A percentile compares a stretch with the other conserved stretches of the same genome.
These are phyloP conservation scores for Ceratocystis albifundus DNA, from an alignment of 2,329 filamentous ascomycete species.

Conservation along the genomic window DNA sequence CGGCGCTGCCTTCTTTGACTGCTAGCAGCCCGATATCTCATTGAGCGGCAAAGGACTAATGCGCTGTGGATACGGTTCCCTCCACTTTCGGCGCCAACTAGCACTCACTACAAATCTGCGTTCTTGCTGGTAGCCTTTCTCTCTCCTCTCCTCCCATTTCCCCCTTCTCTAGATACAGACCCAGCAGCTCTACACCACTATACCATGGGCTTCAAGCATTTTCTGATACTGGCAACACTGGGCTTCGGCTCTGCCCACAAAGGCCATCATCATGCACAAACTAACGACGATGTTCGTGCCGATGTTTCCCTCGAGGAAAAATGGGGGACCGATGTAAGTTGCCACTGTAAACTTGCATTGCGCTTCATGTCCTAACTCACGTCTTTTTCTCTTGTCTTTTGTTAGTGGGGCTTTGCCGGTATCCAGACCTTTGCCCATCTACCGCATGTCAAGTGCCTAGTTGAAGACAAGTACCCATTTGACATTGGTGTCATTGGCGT, in stretches of 20 bases:
- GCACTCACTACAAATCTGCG: neutral
- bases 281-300: neutral
- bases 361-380: neutral
- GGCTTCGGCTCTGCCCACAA: conserved; percentile 14
- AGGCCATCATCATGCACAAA: conserved; percentile 6
- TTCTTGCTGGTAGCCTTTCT: neutral
- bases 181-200: neutral
- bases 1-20: neutral
- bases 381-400: neutral
- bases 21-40: too few species aligned
- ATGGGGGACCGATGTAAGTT: conserved; percentile 23
- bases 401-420: conserved; percentile 49
- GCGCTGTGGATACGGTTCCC: neutral
- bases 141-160: neutral
- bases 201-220: conserved; percentile 15
- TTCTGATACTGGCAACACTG: conserved; percentile 7
- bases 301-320: conserved; percentile 18
- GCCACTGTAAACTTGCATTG: neutral
- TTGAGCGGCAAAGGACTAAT: too few species aligned
- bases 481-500: conserved; percentile 63
- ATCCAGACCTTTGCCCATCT: conserved; percentile 67
- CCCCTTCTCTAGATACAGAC: neutral
- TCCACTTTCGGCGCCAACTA: neutral
- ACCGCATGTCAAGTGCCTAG: conserved; percentile 55
- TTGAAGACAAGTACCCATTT: conserved; percentile 50